Conservation (phyloP, 805 yeast genomes). For the Kluyveromyces lactis region DNA sequence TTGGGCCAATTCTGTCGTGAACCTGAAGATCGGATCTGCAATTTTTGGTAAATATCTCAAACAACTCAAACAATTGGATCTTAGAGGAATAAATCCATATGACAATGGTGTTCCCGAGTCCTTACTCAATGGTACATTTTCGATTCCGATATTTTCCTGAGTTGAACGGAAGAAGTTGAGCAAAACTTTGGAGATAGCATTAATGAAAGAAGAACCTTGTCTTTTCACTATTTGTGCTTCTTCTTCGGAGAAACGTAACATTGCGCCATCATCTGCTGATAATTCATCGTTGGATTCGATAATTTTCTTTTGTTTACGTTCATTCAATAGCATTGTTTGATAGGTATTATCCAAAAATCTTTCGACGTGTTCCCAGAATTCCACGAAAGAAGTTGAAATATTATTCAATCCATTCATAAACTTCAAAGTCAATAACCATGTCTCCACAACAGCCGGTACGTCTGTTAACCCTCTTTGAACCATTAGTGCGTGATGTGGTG, state of each 20-base stretch:
- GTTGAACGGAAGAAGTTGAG: slow-evolving; percentile 29
- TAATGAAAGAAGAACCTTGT: slow-evolving; percentile 34
- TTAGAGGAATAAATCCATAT: slow-evolving; percentile 56
- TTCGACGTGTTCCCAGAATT: slow-evolving; percentile 48
- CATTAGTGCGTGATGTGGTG: slow-evolving; percentile 8
- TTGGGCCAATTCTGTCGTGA: slow-evolving; percentile 37
- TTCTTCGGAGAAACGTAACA: slow-evolving; percentile 34
- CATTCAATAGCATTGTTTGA: slow-evolving; percentile 34
- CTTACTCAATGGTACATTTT: slow-evolving; percentile 7
- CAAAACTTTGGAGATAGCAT: slow-evolving; percentile 25
- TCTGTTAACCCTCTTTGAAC: slow-evolving; percentile 32
- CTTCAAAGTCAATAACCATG: slow-evolving; percentile 46
- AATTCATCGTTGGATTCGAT: slow-evolving; percentile 21
- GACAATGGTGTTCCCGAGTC: slow-evolving; percentile 26
- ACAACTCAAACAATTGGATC: slow-evolving; percentile 54
- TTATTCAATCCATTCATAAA: slow-evolving; percentile 35
- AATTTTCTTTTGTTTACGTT: slow-evolving; percentile 31
- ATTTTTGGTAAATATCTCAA: slow-evolving; percentile 43
- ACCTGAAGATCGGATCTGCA: slow-evolving; percentile 34
- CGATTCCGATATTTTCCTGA: slow-evolving; percentile 12
- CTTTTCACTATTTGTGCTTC: slow-evolving; percentile 36
- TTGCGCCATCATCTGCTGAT: slow-evolving; percentile 24
- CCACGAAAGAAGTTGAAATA: slow-evolving; percentile 34
- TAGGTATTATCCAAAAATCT: slow-evolving; percentile 44
- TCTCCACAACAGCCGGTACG: slow-evolving; percentile 45